A percentile compares a stretch with the other conserved stretches of the same genome.
phyloP scores from a whole-genome alignment of 257 asterid genomes.

The Striga asiatica region DNA sequence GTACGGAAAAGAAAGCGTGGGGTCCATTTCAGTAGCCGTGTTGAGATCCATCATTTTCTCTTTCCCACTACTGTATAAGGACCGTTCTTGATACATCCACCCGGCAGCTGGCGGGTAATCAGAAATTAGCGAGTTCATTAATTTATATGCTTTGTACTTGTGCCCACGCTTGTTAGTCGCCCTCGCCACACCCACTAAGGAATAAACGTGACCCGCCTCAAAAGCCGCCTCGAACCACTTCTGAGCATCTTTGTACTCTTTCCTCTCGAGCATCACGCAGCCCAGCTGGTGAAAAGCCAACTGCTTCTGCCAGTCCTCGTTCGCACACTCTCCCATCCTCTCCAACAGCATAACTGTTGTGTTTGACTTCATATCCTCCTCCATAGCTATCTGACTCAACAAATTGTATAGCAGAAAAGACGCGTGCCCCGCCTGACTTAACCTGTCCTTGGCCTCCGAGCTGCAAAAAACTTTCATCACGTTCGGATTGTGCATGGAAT shows the following conservation, averaged over 20 bases:
- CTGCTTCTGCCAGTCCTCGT: constrained; percentile 71
- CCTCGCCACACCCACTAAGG: constrained; percentile 74
- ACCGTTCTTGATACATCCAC: constrained; percentile 97
- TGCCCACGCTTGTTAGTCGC: constrained; percentile 82
- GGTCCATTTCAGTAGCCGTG: constrained; percentile 78
- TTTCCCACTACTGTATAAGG: constrained; percentile 59
- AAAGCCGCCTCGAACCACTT: constrained; percentile 78
- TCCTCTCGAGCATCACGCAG: constrained; percentile 86
- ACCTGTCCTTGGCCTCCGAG: constrained; percentile 53
- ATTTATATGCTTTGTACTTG: constrained; percentile 66
- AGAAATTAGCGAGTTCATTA: constrained; percentile 66
- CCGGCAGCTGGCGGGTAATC: constrained; percentile 60
- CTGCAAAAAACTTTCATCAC: constrained; percentile 51
- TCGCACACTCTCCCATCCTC: constrained; percentile 72
- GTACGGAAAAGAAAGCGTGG: constrained; percentile 83
- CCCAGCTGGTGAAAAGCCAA: constrained; percentile 79
- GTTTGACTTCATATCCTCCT: constrained; percentile 70
- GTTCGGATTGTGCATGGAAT: constrained; percentile 50
- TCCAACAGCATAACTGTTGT: constrained; percentile 78
- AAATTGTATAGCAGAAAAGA: constrained; percentile 69
- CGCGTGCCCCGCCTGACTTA: constrained; percentile 61
- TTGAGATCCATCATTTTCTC: constrained; percentile 67
- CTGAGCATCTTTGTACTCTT: constrained; percentile 86
- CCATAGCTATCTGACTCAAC: constrained; percentile 75
- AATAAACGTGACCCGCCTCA: constrained; percentile 65